These are phyloP conservation scores for Acanthamoeba royreba DNA, from an alignment of 208 protist species.

Conservation along the genomic window DNA sequence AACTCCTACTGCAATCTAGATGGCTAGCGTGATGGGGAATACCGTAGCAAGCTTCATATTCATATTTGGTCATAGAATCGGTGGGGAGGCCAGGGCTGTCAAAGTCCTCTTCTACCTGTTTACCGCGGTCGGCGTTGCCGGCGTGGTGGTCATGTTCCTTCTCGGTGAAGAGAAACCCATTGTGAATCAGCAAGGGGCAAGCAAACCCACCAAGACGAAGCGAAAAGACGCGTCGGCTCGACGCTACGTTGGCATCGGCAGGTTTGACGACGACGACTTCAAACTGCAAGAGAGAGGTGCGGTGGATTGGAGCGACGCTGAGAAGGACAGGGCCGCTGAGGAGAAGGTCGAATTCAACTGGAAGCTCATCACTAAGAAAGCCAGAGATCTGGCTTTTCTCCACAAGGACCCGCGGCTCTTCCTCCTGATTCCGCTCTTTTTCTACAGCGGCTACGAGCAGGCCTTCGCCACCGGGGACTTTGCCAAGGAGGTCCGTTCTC, in stretches of 20 bases:
- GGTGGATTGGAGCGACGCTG: no score
- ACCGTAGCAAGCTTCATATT: not conserved
- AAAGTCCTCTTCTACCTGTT: not conserved
- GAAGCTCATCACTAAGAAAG: not conserved
- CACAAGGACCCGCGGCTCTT: not conserved
- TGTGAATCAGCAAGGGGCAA: no score
- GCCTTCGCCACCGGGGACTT: not conserved
- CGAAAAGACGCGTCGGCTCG: not conserved
- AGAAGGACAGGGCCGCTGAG: no score
- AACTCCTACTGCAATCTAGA: no score
- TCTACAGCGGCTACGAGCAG: slow-evolving; percentile 15
- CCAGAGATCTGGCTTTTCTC: not conserved
- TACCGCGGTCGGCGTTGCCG: not conserved
- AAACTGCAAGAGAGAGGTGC: not conserved
- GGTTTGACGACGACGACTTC: not conserved
- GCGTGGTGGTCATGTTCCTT: not conserved
- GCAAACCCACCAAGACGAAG: not conserved
- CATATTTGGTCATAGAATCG: not conserved
- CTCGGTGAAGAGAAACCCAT: not conserved
- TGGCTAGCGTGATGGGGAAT: not conserved
- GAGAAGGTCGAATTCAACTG: not conserved
- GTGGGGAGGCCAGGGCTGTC: not conserved
- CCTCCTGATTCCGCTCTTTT: not conserved
- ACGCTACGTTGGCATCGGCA: not conserved
- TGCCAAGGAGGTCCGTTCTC: not conserved